These are phyloP conservation scores for Letharia columbiana DNA, from an alignment of 495 filamentous ascomycete genomes.

Conservation along the genomic window DNA sequence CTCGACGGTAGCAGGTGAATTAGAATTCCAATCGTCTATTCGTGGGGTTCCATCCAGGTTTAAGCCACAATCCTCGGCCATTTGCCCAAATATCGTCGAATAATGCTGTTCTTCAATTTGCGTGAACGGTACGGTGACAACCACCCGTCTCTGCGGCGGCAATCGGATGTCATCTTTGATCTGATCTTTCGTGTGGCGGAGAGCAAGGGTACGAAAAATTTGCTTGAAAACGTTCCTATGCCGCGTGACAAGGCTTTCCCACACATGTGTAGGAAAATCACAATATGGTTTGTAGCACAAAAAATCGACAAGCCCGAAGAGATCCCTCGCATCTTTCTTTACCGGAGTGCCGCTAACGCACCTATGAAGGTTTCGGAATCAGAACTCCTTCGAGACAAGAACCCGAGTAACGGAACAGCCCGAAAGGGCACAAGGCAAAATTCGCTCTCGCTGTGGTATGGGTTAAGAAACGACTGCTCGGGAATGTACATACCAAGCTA, in stretches of 20 bases:
- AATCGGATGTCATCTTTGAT: conserved; percentile 58
- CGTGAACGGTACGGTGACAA: conserved; percentile 84
- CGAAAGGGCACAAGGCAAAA: not conserved
- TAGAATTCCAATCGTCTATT: conserved; percentile 51
- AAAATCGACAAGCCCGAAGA: conserved; percentile 67
- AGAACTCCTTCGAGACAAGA: not conserved
- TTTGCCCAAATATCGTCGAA: conserved; percentile 56
- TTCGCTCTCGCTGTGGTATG: not conserved
- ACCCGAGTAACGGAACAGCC: not conserved
- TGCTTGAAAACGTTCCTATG: conserved; percentile 53
- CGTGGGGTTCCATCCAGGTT: conserved; percentile 54
- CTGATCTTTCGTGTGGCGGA: conserved; percentile 77
- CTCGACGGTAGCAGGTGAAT: conserved; percentile 47
- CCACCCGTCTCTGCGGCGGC: conserved; percentile 72
- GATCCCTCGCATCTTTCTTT: conserved; percentile 61
- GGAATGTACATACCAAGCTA: conserved; percentile 49
- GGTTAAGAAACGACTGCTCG: no score
- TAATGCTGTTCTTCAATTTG: conserved; percentile 87
- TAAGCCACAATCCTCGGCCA: conserved; percentile 60
- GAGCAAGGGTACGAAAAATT: conserved; percentile 59
- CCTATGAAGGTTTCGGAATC: conserved; percentile 28
- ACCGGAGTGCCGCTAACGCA: conserved; percentile 89
- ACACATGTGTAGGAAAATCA: conserved; percentile 46
- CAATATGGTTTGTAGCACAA: conserved; percentile 69
- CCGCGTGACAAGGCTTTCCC: conserved; percentile 52